Base-by-base conservation (phyloP, 2,329 filamentous ascomycete species). In the Cladosporium sp. region DNA sequence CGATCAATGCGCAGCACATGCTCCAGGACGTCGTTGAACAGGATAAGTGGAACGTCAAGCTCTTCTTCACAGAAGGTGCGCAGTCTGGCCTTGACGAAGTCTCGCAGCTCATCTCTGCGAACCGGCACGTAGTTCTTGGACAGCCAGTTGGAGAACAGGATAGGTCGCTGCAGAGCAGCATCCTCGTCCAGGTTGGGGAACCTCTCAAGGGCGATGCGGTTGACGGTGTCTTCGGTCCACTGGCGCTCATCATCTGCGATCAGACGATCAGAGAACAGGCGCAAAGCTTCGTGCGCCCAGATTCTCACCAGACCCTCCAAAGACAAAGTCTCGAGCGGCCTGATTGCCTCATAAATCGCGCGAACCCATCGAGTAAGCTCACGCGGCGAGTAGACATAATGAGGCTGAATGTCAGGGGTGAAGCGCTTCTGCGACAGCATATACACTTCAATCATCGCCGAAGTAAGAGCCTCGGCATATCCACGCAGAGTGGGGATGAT, bases 51-150 rank as follows among this genome's bases (percentile, higher is more conserved):
- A 60, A 99, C 96, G 78, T 99, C 95, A 16, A 99, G 93, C 77
- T 99, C 96, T 83, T 99, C 95, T 76, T 99, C 96, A 75, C 95
- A 99, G 85, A 99, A 99, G 0, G 95, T 99, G 83, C 91, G 94
- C 67, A 99, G 86, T 75, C 95, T 89, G 60, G 95, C 95, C 80
- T 97, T 98, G 77, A 99, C 95, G 72, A 98, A 99, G 71, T 98
- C 95, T 71, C 96, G 89, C 43, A 99, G 84, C 74, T 96, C 91
- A 76, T 99, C 95, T 70, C 95, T 91, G 74, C 97, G 93, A 46
- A 99, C 95, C 7, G 95, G 95, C 13, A 98, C 88, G 75, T 99
- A 99, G 77, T 99, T 91, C 87, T 97, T 98, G 14, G 94, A 98
- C 6, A 99, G 85, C 95, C 95, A 99, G 81, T 99, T 99, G 7